phyloP scores from a whole-genome alignment of 345 rosid species.

The Ceriops tagal region DNA sequence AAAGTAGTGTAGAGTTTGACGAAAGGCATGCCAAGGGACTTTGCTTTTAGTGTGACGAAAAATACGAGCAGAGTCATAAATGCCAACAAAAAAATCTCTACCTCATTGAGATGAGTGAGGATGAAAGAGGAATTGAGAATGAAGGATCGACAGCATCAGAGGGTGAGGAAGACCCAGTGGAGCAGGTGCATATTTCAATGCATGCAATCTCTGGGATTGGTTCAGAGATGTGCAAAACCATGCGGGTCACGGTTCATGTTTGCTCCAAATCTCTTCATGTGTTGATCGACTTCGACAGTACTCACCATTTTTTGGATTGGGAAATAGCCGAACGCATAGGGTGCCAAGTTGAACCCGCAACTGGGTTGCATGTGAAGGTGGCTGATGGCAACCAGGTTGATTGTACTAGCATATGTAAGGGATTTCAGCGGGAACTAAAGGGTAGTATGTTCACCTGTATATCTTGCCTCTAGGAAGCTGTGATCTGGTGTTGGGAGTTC shows the following conservation, averaged over 20 bases:
- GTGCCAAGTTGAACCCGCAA: not conserved
- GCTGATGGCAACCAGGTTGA: not conserved
- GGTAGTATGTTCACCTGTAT: too few relatives aligned
- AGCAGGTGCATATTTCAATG: not conserved
- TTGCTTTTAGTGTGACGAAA: too few relatives aligned
- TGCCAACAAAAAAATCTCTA: too few relatives aligned
- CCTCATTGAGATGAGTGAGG: too few relatives aligned
- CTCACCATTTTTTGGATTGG: not conserved
- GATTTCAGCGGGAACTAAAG: not conserved
- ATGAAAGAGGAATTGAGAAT: too few relatives aligned
- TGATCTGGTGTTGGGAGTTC: too few relatives aligned
- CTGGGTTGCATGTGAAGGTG: not conserved
- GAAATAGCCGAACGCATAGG: not conserved
- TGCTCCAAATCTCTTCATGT: not conserved
- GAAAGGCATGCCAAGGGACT: too few relatives aligned
- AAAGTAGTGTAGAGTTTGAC: too few relatives aligned
- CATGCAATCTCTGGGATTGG: not conserved
- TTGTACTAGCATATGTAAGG: not conserved
- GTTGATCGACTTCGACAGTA: not conserved
- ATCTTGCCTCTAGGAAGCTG: too few relatives aligned
- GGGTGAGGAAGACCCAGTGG: rapidly evolving
- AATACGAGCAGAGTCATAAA: too few relatives aligned
- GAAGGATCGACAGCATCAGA: too few relatives aligned
- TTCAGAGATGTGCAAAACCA: not conserved
- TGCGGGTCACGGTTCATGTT: not conserved